Evolutionary conservation across 2,329 filamentous ascomycete species (phyloP).

Genomic region (Aureobasidium sp.): DNA sequence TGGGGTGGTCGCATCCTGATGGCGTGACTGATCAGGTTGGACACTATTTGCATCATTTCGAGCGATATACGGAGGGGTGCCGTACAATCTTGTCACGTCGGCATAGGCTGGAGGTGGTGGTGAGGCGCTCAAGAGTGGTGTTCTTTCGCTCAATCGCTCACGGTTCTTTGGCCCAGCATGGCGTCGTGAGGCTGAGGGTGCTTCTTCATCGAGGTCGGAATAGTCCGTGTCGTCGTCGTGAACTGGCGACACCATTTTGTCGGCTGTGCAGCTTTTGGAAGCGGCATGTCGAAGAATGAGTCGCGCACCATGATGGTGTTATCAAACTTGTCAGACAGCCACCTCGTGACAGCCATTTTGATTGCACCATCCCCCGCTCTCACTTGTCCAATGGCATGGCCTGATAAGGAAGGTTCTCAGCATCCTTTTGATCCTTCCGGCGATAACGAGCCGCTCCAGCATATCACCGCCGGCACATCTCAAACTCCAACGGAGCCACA

Average conservation of each 20-base stretch:
- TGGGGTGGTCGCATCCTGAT: not conserved
- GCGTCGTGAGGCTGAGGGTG: not conserved
- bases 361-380: constrained; percentile 6
- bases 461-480: not conserved
- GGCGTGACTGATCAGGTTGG: not conserved
- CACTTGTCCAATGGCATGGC: not conserved
- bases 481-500: not conserved
- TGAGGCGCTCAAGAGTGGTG: constrained; percentile 9
- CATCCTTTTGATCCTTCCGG: constrained; percentile 12
- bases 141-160: constrained; percentile 9
- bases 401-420: not conserved
- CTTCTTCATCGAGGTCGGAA: constrained; percentile 10
- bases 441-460: not conserved
- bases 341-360: constrained; percentile 8
- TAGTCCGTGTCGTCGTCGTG: constrained; percentile 13
- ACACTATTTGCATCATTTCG: not conserved
- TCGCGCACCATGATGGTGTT: not conserved
- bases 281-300: not conserved
- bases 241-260: constrained; percentile 4
- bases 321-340: constrained; percentile 4
- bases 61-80: not conserved
- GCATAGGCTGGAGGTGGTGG: constrained; percentile 16
- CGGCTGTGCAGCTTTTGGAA: not conserved
- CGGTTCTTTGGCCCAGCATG: not conserved
- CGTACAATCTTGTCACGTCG: constrained; percentile 2